phyloP scores from a whole-genome alignment of 345 rosid genomes.

The Salix exigua region DNA sequence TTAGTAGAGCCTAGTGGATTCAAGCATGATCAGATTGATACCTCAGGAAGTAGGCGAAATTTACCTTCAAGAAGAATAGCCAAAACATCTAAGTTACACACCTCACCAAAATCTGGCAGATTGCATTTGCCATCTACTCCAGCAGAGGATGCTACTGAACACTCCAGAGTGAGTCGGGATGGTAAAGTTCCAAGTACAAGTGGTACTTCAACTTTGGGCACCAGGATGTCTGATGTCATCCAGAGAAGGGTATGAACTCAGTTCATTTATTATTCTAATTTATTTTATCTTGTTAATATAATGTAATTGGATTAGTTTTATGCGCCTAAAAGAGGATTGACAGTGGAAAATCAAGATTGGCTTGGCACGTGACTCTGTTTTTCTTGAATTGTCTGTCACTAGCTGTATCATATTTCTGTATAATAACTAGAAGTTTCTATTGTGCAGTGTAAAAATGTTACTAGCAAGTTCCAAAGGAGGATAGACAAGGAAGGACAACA shows the following conservation, averaged over 20 bases:
- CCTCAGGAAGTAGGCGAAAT: constrained; percentile 57
- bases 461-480: constrained; percentile 86
- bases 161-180: constrained; percentile 63
- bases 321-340: neutral
- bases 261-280: neutral
- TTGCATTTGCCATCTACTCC: constrained; percentile 44
- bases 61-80: constrained; percentile 61
- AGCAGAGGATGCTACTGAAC: constrained; percentile 55
- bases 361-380: neutral
- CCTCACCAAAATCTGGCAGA: constrained; percentile 70
- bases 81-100: constrained; percentile 58
- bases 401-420: constrained; percentile 3
- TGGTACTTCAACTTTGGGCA: constrained; percentile 49
- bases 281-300: neutral
- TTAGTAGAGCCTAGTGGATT: constrained; percentile 39
- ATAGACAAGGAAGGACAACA: constrained; percentile 92
- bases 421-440: constrained; percentile 20
- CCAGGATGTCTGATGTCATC: constrained; percentile 67
- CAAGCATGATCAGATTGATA: constrained; percentile 68
- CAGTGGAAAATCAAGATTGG: neutral
- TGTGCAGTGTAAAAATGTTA: constrained; percentile 82
- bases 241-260: constrained; percentile 73
- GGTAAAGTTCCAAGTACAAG: constrained; percentile 42
- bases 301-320: neutral
- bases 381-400: neutral